Evolutionary conservation across 495 filamentous ascomycete species (phyloP), one percentile per base, ranked within the genome.

Genomic region (Entonaema liquescens): DNA sequence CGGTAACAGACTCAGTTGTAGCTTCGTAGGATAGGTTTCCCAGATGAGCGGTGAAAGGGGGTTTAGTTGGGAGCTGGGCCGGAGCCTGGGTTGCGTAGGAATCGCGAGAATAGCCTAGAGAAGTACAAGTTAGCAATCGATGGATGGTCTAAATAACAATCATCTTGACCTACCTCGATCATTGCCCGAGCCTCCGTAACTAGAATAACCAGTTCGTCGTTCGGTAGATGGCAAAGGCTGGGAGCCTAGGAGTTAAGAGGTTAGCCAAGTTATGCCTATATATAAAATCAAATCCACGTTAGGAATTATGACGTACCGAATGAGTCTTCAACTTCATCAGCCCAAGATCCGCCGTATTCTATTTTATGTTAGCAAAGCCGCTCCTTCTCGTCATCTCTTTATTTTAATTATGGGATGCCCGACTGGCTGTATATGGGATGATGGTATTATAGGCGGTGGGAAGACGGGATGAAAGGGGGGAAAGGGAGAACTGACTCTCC

Each of bases 1-100:
- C 91, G 66, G 86, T 87, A 59, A 99, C 88, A 68, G 94, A 91
- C 61, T 85, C 89, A 50, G 85, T 83, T 9, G 92, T 95, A 23
- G 93, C 92, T 78, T 98, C 94, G 77, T 97, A 99, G 21, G 95
- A 93, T 55, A 99, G 88, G 75, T 99, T 99, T 66, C 96, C 95
- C 57, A 99, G 87, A 83, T 99, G 96, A 52, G 92, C 93, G 49
- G 95, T 98, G 82, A 87, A 99, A 0, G 95, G 95, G 29, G 95
- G 95, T 81, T 93, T 93, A 38, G 90, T 89, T 21, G 95, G 95
- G 44, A 98, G 87, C n/a, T 74, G 70, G 65, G 90, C 88, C 15
- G 96, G 96, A 50, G 96, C 86, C 28, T 70, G 68, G 65, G 73
- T 71, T 47, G 93, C 92, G 61, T 97, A 88, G 71, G 90, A 86